These are phyloP conservation scores for Cyamopsis tetragonoloba DNA, from an alignment of 306 rosid genomes.

Conservation along the genomic window DNA sequence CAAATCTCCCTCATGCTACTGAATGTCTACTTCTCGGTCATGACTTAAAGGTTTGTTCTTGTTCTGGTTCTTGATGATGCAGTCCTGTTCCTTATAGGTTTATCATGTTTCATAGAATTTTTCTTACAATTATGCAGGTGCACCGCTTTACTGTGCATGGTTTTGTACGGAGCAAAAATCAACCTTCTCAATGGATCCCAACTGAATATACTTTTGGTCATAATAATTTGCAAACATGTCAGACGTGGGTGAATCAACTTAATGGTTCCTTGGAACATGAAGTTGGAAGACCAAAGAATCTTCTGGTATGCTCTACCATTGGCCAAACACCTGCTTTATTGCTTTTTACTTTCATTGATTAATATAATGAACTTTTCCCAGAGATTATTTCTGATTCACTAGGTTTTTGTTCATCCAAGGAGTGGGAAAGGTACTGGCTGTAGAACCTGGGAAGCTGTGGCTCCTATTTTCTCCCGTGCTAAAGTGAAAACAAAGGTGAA, in stretches of 20 bases:
- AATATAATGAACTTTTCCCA: constrained; percentile 44
- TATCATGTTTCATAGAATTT: constrained; percentile 7
- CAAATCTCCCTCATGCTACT: constrained; percentile 40
- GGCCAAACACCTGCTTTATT: constrained; percentile 19
- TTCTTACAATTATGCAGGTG: constrained; percentile 47
- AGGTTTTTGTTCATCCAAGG: constrained; percentile 95
- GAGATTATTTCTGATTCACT: constrained; percentile 48
- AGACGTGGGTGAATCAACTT: constrained; percentile 69
- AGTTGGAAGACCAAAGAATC: constrained; percentile 74
- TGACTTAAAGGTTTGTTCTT: constrained; percentile 55
- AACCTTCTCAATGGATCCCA: constrained; percentile 52
- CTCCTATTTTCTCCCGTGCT: constrained; percentile 77
- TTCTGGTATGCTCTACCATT: constrained; percentile 61
- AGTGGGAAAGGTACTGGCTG: constrained; percentile 84
- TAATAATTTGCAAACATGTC: constrained; percentile 50
- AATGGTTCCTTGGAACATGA: constrained; percentile 43
- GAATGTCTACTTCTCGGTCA: constrained; percentile 38
- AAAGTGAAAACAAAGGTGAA: constrained; percentile 77
- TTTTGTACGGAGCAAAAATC: constrained; percentile 49
- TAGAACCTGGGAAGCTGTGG: constrained; percentile 77
- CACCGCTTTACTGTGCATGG: constrained; percentile 71
- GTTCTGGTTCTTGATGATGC: constrained; percentile 11
- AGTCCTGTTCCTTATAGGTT: constrained; percentile 5
- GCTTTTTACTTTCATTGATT: constrained; percentile 29
- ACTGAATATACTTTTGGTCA: constrained; percentile 70